These are phyloP conservation scores for Mycena olivaceomarginata DNA, from an alignment of 768 basidiomycete species.

Conservation along the genomic window DNA sequence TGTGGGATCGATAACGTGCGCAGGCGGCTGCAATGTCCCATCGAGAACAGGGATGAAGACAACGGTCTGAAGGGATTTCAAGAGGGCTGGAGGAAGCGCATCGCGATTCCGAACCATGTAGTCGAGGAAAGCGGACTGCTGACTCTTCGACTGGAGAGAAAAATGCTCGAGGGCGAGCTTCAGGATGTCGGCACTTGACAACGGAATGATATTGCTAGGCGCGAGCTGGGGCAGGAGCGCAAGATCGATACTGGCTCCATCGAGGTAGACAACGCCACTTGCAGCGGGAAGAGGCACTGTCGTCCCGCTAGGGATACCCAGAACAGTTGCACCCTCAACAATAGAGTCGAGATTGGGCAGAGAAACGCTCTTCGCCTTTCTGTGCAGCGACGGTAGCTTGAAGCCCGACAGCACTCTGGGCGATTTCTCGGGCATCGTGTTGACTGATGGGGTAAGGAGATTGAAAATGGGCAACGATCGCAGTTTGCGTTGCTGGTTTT, in stretches of 20 bases:
- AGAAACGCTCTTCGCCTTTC: slow-evolving; percentile 40
- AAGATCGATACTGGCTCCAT: slow-evolving; percentile 46
- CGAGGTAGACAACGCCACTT: slow-evolving; percentile 51
- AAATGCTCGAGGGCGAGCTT: slow-evolving; percentile 54
- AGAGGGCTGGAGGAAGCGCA: slow-evolving; percentile 50
- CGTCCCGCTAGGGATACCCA: slow-evolving; percentile 36
- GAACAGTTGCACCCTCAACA: slow-evolving; percentile 23
- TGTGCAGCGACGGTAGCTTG: slow-evolving; percentile 40
- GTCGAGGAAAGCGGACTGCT: slow-evolving; percentile 52
- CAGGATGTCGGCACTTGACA: slow-evolving; percentile 52
- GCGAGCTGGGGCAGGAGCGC: slow-evolving; percentile 52
- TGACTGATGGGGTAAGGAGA: slow-evolving; percentile 24
- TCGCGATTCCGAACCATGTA: slow-evolving; percentile 50
- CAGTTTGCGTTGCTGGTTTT: slow-evolving; percentile 40
- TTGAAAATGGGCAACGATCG: slow-evolving; percentile 53
- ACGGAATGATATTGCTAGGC: slow-evolving; percentile 33
- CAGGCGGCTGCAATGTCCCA: slow-evolving; percentile 32
- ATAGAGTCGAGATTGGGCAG: slow-evolving; percentile 26
- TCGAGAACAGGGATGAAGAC: slow-evolving; percentile 52
- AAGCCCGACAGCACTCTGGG: slow-evolving; percentile 32
- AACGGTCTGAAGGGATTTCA: slow-evolving; percentile 47
- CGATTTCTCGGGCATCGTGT: slow-evolving; percentile 29
- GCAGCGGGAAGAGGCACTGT: slow-evolving; percentile 51
- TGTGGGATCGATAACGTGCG: slow-evolving; percentile 42
- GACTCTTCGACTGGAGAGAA: slow-evolving; percentile 47